phyloP scores from a whole-genome alignment of 2,329 filamentous ascomycete species.

The Monosporascus cannonballus region DNA sequence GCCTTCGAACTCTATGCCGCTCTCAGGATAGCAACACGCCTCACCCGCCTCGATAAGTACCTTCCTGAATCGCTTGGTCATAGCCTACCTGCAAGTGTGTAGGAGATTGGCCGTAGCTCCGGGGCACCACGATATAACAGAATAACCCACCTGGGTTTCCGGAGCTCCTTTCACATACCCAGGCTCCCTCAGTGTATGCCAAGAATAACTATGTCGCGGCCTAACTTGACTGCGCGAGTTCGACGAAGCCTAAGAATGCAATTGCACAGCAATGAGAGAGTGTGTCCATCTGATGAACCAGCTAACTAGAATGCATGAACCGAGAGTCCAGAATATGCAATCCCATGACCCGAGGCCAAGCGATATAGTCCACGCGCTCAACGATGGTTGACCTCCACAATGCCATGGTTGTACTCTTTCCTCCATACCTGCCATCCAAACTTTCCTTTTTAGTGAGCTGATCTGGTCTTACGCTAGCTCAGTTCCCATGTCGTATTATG shows the following conservation, averaged over 20 bases:
- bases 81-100: background rate
- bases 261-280: background rate
- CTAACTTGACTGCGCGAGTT: background rate
- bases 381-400: background rate
- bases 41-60: background rate
- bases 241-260: background rate
- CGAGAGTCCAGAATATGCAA: background rate
- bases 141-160: background rate
- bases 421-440: background rate
- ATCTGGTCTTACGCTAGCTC: background rate
- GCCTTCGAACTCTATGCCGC: background rate
- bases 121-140: background rate
- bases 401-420: background rate
- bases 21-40: background rate
- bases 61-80: background rate
- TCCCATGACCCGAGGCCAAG: background rate
- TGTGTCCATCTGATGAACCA: background rate
- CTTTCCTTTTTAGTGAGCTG: background rate
- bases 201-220: background rate
- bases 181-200: background rate
- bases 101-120: background rate
- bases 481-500: too few species aligned
- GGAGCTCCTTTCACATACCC: background rate
- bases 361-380: background rate
- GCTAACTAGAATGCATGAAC: background rate